phyloP scores from a whole-genome alignment of 768 basidiomycete species.

The Phlegmacium glaucopus region DNA sequence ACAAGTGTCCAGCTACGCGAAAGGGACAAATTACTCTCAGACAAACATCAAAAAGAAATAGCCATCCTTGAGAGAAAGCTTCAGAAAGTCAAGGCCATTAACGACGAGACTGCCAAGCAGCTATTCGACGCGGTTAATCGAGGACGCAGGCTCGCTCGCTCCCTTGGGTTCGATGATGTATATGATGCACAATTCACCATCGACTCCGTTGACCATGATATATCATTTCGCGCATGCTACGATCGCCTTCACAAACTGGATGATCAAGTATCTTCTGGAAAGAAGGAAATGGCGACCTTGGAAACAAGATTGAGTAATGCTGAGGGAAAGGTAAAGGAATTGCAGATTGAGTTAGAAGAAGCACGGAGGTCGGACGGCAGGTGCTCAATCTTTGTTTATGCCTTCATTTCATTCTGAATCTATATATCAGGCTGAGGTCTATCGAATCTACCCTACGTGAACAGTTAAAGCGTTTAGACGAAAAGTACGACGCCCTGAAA shows the following conservation, averaged over 20 bases:
- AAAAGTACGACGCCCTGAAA: slow-evolving; percentile 42
- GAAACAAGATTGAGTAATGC: slow-evolving; percentile 15
- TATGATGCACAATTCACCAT: slow-evolving; percentile 40
- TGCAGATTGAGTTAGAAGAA: slow-evolving; percentile 8
- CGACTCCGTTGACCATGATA: slow-evolving; percentile 31
- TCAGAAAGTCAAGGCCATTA: slow-evolving; percentile 28
- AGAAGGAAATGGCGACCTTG: slow-evolving; percentile 21
- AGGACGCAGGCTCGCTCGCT: slow-evolving; percentile 33
- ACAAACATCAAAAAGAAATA: slow-evolving; percentile 32
- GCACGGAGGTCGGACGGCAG: slow-evolving; percentile 1
- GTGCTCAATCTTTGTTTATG: slow-evolving; percentile 2
- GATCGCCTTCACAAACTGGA: slow-evolving; percentile 32
- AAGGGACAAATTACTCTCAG: slow-evolving; percentile 34
- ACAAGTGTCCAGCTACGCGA: slow-evolving; percentile 31
- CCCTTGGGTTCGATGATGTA: slow-evolving; percentile 42
- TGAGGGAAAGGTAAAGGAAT: slow-evolving; percentile 22
- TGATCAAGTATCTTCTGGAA: slow-evolving; percentile 19
- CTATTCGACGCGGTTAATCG: slow-evolving; percentile 36
- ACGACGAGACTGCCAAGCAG: slow-evolving; percentile 34
- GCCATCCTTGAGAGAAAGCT: slow-evolving; percentile 25
- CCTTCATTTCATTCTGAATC: not conserved
- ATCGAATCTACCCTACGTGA: slow-evolving; percentile 7
- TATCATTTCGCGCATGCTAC: slow-evolving; percentile 33
- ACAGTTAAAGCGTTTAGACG: slow-evolving; percentile 34
- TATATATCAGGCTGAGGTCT: not conserved